Conservation (phyloP, 192 early-diverging fungal species). For the Dimargaris xerosporica region DNA sequence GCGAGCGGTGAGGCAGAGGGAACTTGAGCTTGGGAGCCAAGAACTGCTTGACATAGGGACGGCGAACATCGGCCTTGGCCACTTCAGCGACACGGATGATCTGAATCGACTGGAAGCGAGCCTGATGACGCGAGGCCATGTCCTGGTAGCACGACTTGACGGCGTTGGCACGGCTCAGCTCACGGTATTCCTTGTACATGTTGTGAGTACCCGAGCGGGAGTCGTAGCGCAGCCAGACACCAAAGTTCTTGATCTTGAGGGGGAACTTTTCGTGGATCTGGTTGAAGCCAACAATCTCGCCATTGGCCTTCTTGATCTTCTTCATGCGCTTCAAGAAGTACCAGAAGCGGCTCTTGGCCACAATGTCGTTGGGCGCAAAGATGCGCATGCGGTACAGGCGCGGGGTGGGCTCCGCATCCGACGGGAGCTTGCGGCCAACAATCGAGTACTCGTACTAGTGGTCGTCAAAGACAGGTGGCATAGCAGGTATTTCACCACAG, state of each 20-base stretch:
- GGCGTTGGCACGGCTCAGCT: conserved; percentile 68
- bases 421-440: conserved; percentile 88
- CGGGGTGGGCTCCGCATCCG: conserved; percentile 78
- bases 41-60: conserved; percentile 97
- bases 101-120: conserved; percentile 94
- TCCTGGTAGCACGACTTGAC: conserved; percentile 77
- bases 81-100: conserved; percentile 96
- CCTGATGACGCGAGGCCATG: conserved; percentile 98
- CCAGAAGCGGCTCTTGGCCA: conserved; percentile 99
- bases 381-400: conserved; percentile 98
- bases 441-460: conserved; percentile 49
- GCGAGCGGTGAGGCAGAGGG: conserved; percentile 95
- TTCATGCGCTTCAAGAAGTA: conserved; percentile 98
- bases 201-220: conserved; percentile 99
- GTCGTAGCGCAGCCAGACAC: conserved; percentile 99
- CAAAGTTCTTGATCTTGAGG: conserved; percentile 88
- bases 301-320: conserved; percentile 98
- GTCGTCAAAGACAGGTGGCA: conserved; percentile 2
- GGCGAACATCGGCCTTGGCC: conserved; percentile 75
- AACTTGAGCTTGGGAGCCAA: conserved; percentile 80
- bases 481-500: neutral
- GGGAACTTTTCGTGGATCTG: conserved; percentile 95
- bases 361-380: conserved; percentile 96
- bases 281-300: conserved; percentile 96
- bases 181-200: conserved; percentile 99